Evolutionary conservation across 1,284 basidiomycete species (phyloP), one percentile per base, ranked within the genome.

Genomic region (Naganishia sp.): DNA sequence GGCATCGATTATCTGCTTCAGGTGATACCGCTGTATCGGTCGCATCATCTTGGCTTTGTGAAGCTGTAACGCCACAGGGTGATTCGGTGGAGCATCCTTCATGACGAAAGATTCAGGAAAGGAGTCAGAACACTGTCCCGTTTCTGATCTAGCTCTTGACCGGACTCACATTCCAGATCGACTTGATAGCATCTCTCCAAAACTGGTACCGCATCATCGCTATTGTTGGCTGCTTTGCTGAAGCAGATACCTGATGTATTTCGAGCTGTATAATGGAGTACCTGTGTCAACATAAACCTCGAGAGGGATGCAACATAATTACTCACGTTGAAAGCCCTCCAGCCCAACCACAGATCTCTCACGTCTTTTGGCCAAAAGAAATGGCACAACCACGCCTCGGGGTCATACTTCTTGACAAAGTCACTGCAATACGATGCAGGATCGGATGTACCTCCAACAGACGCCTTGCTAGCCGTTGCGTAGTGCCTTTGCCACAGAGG

Each of bases 141-240:
- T 39, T 9, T 11, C 3, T 21, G 21, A 35, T 35, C 47, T 39
- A 35, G 45, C 11, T 62, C 45, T 9, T 39, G 23, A 3, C 18
- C 7, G 66, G 17, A 83, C 86, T 75, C 75, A 89, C 90, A 73
- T 67, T 61, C 74, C 82, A 81, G 21, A 93, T 87, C 43, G 81
- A 83, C 71, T 88, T 88, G 47, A 95, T 76, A 1, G 90, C 88
- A 75, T 96, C 92, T 74, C 87, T 86, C 94, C 93, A 96, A 79
- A 94, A 96, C 76, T 94, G 90, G 82, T 92, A 87, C 71, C 92
- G 85, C 84, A 95, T 92, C 74, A 88, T 86, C 7, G 92, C 94
- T 68, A 96, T 86, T 31, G 87, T 84, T 45, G 87, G 81, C 72
- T 90, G 90, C 18, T 88, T 88, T 17, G 93, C 88, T 15, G 85